Evolutionary conservation across 2,329 filamentous ascomycete species (phyloP).

Genomic region (Fusarium equiseti): DNA sequence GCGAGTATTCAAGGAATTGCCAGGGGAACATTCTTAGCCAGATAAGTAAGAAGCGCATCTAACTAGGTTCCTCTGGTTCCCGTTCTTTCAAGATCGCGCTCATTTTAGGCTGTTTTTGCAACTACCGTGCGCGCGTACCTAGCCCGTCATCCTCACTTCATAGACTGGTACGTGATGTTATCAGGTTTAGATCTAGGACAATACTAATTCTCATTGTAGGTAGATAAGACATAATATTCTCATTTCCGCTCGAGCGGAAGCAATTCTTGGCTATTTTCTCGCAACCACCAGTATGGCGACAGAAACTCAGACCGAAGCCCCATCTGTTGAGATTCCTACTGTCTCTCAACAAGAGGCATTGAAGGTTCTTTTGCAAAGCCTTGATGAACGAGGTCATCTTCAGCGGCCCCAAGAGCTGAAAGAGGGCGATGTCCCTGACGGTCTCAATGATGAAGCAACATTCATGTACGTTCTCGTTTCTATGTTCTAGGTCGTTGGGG

Average conservation of each 20-base stretch:
- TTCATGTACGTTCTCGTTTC: background rate
- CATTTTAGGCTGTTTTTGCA: background rate
- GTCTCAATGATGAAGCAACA: background rate
- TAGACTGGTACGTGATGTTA: background rate
- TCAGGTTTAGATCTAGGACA: background rate
- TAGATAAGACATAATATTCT: background rate
- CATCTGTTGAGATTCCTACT: background rate
- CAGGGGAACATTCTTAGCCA: background rate
- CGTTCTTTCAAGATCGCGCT: background rate
- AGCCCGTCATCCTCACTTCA: background rate
- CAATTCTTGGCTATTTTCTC: too few species aligned
- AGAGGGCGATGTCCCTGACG: background rate
- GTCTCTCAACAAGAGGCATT: background rate
- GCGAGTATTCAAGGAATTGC: background rate
- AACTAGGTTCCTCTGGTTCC: too few species aligned
- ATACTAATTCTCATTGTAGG: background rate
- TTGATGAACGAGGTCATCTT: background rate
- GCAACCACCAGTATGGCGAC: background rate
- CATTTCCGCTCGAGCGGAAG: too few species aligned
- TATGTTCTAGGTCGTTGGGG: accelerated
- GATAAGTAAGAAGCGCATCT: background rate
- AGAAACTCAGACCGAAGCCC: background rate
- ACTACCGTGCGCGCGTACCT: too few species aligned
- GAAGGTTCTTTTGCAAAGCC: background rate
- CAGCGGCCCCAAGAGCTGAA: background rate